Conservation (phyloP, 768 basidiomycete genomes). For the Auriculariales sp. region DNA sequence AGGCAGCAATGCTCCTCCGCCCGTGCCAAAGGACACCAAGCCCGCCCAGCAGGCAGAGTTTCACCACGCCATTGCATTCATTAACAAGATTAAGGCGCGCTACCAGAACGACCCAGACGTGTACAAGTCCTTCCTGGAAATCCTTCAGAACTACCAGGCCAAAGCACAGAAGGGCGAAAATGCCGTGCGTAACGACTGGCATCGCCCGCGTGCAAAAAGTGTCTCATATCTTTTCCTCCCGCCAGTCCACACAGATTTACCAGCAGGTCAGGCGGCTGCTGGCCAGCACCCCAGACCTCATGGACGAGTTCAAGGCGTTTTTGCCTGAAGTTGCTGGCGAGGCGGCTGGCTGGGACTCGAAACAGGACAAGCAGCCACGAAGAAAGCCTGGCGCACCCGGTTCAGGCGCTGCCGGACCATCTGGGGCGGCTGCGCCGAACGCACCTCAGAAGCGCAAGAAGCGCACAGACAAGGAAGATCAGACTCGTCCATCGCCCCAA, state of each 20-base stretch:
- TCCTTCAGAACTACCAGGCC: conserved; percentile 50
- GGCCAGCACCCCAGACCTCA: conserved; percentile 60
- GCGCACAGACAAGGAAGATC: conserved; percentile 28
- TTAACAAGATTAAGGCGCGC: conserved; percentile 91
- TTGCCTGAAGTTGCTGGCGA: conserved; percentile 48
- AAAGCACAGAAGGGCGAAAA: conserved; percentile 30
- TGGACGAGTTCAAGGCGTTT: conserved; percentile 60
- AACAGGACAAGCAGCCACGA: conserved; percentile 7
- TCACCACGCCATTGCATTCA: conserved; percentile 78
- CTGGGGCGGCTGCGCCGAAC: conserved; percentile 18
- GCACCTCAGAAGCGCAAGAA: conserved; percentile 59
- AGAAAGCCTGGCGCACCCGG: conserved; percentile 18
- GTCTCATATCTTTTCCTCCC: no score
- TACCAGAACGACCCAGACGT: conserved; percentile 70
- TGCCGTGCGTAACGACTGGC: no score
- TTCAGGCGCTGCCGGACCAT: conserved; percentile 24
- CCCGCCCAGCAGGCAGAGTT: conserved; percentile 15
- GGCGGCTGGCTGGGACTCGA: conserved; percentile 30
- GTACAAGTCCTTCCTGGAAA: conserved; percentile 65
- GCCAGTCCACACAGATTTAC: conserved; percentile 45
- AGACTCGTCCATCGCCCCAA: conserved; percentile 9
- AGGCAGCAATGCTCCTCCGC: not conserved
- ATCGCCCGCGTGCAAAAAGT: no score
- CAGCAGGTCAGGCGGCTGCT: conserved; percentile 54
- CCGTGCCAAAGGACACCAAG: not conserved